A percentile compares a stretch with the other conserved stretches of the same genome.
Evolutionary conservation across 2,329 filamentous ascomycete species (phyloP).

Genomic region (Spiromastix sp.): DNA sequence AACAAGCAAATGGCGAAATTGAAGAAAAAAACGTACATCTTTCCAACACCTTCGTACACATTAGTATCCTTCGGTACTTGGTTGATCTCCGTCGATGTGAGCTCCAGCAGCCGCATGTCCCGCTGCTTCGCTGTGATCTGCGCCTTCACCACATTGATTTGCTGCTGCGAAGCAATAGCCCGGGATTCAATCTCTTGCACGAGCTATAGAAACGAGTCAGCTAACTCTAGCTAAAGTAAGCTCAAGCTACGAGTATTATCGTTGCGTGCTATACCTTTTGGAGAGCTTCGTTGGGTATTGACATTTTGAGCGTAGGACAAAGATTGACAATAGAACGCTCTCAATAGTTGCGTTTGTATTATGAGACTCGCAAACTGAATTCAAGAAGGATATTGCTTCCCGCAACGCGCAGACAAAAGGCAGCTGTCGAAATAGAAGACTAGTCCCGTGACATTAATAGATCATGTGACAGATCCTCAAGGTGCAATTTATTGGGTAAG

Average conservation of each 20-base stretch:
- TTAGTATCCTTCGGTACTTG: slow-evolving; percentile 63
- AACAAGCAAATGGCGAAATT: no score
- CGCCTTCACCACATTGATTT: slow-evolving; percentile 74
- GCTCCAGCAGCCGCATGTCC: slow-evolving; percentile 76
- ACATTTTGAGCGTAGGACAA: slow-evolving; percentile 48
- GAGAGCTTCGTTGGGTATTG: slow-evolving; percentile 85
- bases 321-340: background rate
- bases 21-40: slow-evolving; percentile 59
- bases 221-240: background rate
- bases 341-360: background rate
- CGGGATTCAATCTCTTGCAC: slow-evolving; percentile 91
- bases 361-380: background rate
- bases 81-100: slow-evolving; percentile 77
- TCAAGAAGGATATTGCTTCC: background rate
- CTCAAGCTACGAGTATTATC: background rate
- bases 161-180: slow-evolving; percentile 78
- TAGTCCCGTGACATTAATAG: background rate
- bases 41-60: slow-evolving; percentile 90
- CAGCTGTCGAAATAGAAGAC: background rate
- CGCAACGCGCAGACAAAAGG: background rate
- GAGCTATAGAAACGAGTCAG: slow-evolving; percentile 49
- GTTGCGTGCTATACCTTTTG: slow-evolving; percentile 64
- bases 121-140: slow-evolving; percentile 80
- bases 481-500: no score
- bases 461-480: no score